Percentiles rank a stretch among this genome's conserved stretches.
Evolutionary conservation across 441 rosid species (phyloP).

Genomic region (Populus tomentosa): DNA sequence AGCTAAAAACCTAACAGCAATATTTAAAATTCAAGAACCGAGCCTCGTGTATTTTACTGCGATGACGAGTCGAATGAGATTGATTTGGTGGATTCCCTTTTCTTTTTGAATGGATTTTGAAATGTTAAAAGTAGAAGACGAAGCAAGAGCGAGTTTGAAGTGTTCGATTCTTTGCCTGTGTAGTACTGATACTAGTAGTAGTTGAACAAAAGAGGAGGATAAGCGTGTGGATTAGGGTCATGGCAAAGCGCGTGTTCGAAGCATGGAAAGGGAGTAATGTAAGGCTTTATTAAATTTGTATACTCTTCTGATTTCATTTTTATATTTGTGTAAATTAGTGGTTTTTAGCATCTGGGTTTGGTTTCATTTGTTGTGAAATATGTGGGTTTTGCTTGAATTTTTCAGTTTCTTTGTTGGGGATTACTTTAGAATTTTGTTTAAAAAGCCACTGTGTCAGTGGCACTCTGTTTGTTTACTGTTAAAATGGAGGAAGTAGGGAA

Average conservation of each 20-base stretch:
- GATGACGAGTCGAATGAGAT: background rate
- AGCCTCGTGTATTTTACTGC: background rate
- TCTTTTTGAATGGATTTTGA: background rate
- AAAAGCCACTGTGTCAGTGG: background rate
- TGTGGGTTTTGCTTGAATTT: conserved; percentile 11
- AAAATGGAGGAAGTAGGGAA: background rate
- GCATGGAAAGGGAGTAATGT: conserved; percentile 92
- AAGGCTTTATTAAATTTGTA: conserved; percentile 19
- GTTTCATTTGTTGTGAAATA: conserved; percentile 7
- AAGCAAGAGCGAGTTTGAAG: conserved; percentile 26
- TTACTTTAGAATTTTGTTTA: background rate
- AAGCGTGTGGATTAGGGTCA: conserved; percentile 29
- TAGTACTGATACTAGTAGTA: conserved; percentile 16
- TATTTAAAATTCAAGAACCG: background rate
- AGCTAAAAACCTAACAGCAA: background rate
- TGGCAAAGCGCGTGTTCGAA: conserved; percentile 83
- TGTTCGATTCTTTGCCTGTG: conserved; percentile 34
- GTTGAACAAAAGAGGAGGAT: conserved; percentile 3
- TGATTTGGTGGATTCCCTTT: background rate
- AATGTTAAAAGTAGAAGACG: conserved; percentile 11
- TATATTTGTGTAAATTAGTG: background rate
- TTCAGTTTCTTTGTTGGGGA: background rate
- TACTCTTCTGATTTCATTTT: background rate
- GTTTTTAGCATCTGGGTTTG: conserved; percentile 11
- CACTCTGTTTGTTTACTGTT: conserved; percentile 12